Evolutionary conservation across 1,139 yeast species (phyloP), one percentile per base, ranked within the genome.

Genomic region (Nakaseomyces nivariensis): DNA sequence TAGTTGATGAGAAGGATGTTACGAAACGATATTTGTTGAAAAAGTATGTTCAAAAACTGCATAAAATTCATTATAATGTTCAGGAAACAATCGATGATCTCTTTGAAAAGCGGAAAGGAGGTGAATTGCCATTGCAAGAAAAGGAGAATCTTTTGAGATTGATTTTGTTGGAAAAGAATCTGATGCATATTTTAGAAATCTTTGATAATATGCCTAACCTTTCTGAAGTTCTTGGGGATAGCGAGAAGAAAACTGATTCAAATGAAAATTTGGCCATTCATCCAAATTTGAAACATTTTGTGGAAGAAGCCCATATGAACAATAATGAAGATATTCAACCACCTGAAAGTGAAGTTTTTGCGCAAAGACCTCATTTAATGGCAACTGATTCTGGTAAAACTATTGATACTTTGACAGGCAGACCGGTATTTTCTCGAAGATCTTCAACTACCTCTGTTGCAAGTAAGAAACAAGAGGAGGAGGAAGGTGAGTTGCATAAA

Each of bases 401-500:
- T 0, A 73, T 83, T 52, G 90, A 83, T 66, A 74, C 79, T 52
- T 68, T 75, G 37, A 83, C 89, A 0, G 90, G 90, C 43, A 71
- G 82, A 54, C 87, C 89, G 1, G 69, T 82, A 54, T 74, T 81
- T 68, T 73, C 82, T 58, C 77, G 43, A 11, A 11, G 81, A 4
- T 69, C 77, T 7, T 80, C 86, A 2, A 85, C 78, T 55, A 79
- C 86, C 0, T 80, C 85, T 0, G 62, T 77, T 4, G 81, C 81
- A 56, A 85, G 89, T n/a, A 82, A 79, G 62, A 79, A 77, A 56
- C 87, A 82, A 63, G 96, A 87, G 59, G 80, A 81, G 54, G 96
- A 88, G 66, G 96, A 88, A 71, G 96, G 96, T 54, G 95, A 85
- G 60, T 74, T 87, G 55, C 95, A 85, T 66, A 79, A 83, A 66